Percentiles rank a stretch among this genome's conserved stretches.
Conservation (phyloP, 1,284 basidiomycete species). For the Serendipita sp. region DNA sequence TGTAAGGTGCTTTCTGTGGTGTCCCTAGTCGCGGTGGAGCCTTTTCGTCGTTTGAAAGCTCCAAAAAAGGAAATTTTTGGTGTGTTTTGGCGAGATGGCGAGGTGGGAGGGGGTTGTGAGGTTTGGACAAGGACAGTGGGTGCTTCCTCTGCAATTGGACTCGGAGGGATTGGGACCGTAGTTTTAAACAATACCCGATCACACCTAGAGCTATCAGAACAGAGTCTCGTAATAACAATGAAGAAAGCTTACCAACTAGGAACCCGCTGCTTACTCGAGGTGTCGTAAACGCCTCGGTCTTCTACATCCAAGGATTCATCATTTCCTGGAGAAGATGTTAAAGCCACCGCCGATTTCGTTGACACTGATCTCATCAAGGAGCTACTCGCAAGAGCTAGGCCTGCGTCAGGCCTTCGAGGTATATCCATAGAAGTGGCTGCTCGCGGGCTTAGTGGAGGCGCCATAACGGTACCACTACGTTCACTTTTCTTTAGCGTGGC, state of each 20-base stretch:
- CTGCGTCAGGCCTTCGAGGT: neutral
- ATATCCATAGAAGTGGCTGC: neutral
- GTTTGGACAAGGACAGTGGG: slow-evolving; percentile 14
- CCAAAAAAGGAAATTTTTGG: slow-evolving; percentile 15
- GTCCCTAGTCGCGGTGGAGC: neutral
- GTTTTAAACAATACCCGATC: slow-evolving; percentile 69
- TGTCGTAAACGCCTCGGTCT: slow-evolving; percentile 57
- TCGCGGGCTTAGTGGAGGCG: neutral
- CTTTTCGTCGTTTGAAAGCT: neutral
- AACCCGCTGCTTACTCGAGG: slow-evolving; percentile 64
- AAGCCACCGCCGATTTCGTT: neutral
- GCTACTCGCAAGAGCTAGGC: neutral
- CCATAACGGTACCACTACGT: neutral
- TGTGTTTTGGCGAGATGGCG: slow-evolving; percentile 23
- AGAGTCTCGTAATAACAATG: neutral
- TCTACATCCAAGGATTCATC: slow-evolving; percentile 21
- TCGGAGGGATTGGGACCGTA: slow-evolving; percentile 37
- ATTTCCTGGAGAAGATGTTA: neutral
- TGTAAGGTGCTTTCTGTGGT: neutral
- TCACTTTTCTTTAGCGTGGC: neutral
- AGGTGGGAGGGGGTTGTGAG: slow-evolving; percentile 31
- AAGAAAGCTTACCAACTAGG: slow-evolving; percentile 50
- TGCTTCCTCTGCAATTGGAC: slow-evolving; percentile 25
- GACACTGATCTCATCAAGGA: neutral
- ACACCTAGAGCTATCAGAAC: slow-evolving; percentile 37